Evolutionary conservation across 2,329 filamentous ascomycete genomes (phyloP), one percentile per base, ranked within the genome.

Genomic region (Aspergillus glaucus): DNA sequence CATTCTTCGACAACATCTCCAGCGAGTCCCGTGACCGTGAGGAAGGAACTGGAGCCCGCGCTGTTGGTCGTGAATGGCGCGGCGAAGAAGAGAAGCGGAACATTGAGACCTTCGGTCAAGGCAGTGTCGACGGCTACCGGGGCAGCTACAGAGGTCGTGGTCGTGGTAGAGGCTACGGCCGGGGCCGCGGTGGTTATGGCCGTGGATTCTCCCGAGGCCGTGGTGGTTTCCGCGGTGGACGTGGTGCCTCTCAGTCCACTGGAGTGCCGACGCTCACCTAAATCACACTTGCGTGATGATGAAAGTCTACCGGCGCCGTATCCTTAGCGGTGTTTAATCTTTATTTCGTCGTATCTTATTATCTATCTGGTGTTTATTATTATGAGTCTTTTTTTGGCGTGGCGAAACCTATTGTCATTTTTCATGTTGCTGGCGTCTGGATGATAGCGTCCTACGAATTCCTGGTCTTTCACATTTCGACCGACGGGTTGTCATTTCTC

Each of bases 1-100:
- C 89, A 1, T 98, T 98, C 77, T 98, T 98, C 64, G 93, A 98
- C 72, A 96, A 98, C 69, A 96, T 98, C 55, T 95, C 89, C 1
- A 95, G 88, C 57, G 93, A 98, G 66, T 80, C 88, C 53, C 94
- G 87, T 68, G 93, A 98, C 56, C 83, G 93, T 40, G 84, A 88
- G 45, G 88, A 92, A 53, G 84, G 84, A 36, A 77, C 69, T 28
- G 65, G 76, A 39, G 79, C 82, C 54, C 82, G 83, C 65, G 77
- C 82, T n/a, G 85, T 86, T 49, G 90, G 89, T 28, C 83, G 87
- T 43, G 89, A 95, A 67, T 94, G 93, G 83, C 84, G 93, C 47
- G 86, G 84, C 36, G 90, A 97, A 68, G 93, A 97, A 67, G 88
- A 95, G 66, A 89, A 86, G 68, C 90, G 89, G 74, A 97, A 97